phyloP scores from a whole-genome alignment of 169 alveolate species.

The Amoebophrya sp. region DNA sequence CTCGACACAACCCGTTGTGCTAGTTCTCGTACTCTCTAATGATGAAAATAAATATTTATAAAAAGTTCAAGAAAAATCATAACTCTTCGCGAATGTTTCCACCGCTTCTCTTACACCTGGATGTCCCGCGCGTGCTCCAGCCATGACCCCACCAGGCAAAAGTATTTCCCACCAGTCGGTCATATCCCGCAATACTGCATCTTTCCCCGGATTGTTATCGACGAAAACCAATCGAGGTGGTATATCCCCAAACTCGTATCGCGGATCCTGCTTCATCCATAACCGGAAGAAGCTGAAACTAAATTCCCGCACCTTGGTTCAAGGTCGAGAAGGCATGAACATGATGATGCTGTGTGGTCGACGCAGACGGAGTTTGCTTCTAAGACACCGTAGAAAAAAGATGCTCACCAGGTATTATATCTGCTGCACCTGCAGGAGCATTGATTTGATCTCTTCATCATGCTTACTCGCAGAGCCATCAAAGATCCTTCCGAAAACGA shows the following conservation, averaged over 20 bases:
- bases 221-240: neutral
- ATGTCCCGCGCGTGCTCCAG: neutral
- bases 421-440: no score
- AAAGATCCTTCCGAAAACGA: no score
- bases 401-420: no score
- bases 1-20: neutral
- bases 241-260: neutral
- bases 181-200: neutral
- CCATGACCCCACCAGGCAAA: neutral
- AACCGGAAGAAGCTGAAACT: neutral
- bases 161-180: neutral
- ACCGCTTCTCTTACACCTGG: neutral
- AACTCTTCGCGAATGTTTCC: neutral
- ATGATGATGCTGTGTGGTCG: no score
- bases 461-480: no score
- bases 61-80: neutral
- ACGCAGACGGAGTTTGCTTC: no score
- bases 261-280: slow-evolving; percentile 20
- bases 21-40: neutral
- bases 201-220: neutral
- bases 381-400: no score
- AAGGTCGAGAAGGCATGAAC: no score
- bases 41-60: neutral
- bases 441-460: no score
- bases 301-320: slow-evolving; percentile 14